Evolutionary conservation across 805 yeast species (phyloP).

Genomic region (Kodamaea leandrae): DNA sequence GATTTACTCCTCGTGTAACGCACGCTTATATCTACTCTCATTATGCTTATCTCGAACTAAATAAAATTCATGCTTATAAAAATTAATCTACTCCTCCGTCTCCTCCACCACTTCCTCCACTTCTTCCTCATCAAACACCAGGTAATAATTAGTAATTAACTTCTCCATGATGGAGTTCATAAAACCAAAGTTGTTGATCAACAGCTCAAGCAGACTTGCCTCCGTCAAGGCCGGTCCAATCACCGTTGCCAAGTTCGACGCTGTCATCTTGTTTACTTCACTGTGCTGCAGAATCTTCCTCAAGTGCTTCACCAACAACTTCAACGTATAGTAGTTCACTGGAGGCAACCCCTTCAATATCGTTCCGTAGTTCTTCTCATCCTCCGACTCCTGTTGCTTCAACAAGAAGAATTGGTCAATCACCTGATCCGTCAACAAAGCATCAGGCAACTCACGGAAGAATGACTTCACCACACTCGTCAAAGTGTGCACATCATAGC

Average conservation of each 20-base stretch:
- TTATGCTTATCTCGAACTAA: too few relatives aligned
- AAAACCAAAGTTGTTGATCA: constrained; percentile 50
- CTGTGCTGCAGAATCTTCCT: constrained; percentile 63
- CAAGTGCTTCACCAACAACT: constrained; percentile 67
- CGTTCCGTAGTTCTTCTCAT: constrained; percentile 22
- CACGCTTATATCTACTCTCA: too few relatives aligned
- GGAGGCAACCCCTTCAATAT: constrained; percentile 52
- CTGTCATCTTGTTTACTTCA: constrained; percentile 77
- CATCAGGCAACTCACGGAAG: constrained; percentile 83
- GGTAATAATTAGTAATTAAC: constrained; percentile 43
- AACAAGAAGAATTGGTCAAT: constrained; percentile 54
- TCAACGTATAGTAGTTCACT: constrained; percentile 65
- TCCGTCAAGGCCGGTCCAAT: constrained; percentile 65
- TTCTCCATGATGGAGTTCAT: constrained; percentile 54
- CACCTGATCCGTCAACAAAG: constrained; percentile 66
- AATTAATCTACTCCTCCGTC: not conserved
- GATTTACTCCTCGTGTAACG: too few relatives aligned
- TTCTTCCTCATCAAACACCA: constrained; percentile 27
- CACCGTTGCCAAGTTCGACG: constrained; percentile 87
- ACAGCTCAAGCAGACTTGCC: constrained; percentile 47
- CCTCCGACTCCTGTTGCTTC: constrained; percentile 19
- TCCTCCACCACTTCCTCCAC: too few relatives aligned
- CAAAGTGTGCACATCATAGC: constrained; percentile 77
- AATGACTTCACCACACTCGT: constrained; percentile 86
- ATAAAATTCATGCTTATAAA: not conserved